Conservation (phyloP, 306 rosid species). For the Dryas octopetala region DNA sequence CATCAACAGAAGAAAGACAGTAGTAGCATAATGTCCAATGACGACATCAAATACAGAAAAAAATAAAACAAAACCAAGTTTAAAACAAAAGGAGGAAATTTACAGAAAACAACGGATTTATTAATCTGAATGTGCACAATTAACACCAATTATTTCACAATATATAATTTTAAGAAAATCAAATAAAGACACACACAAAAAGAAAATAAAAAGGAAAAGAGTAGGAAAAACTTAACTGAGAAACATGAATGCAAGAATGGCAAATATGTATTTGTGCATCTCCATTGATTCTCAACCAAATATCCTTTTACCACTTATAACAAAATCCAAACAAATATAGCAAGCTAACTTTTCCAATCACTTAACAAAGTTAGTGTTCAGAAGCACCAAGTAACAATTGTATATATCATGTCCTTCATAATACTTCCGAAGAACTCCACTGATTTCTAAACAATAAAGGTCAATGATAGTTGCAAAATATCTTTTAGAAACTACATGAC, state of each 20-base stretch:
- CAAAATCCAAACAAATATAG: background rate
- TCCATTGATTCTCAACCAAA: background rate
- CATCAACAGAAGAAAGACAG: conserved; percentile 1
- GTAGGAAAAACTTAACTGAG: background rate
- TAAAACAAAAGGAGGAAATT: background rate
- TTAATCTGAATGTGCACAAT: background rate
- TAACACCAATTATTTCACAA: background rate
- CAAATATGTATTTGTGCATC: background rate
- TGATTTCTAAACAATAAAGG: background rate
- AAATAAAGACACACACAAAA: background rate
- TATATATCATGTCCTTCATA: background rate
- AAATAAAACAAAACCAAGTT: background rate
- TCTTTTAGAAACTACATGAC: background rate
- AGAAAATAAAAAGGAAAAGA: background rate
- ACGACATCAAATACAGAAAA: background rate
- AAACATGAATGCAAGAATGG: background rate
- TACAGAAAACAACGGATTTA: background rate
- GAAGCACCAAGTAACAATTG: background rate
- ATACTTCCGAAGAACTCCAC: background rate
- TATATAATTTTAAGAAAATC: background rate
- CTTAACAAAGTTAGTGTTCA: background rate
- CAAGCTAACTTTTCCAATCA: background rate
- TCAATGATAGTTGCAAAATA: background rate
- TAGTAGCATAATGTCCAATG: too few species aligned
- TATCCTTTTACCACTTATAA: background rate